Base-by-base conservation (phyloP, 257 asterid genomes). In the Rauvolfia tetraphylla region DNA sequence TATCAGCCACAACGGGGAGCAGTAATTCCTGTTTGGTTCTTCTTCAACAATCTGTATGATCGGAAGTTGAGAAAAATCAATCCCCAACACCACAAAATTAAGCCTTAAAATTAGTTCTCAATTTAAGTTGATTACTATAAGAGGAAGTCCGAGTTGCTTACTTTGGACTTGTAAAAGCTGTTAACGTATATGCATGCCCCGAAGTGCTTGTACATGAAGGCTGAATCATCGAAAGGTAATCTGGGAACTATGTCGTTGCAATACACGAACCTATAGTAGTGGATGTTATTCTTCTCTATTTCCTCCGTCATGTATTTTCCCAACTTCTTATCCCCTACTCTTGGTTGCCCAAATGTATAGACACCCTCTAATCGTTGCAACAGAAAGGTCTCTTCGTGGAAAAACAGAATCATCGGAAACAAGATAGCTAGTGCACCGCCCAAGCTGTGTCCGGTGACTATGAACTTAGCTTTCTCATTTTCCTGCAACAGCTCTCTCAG, bases 11-110 rank as follows among this genome's bases (percentile, higher is more conserved):
- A 80, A 7, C 18, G 79, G 51, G 1, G 87, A 83, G 74, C 86
- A 87, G 54, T 89, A 89, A 46, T 89, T 89, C 83, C 82, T 84
- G 85, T 89, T 76, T 1, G 93, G 93, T 56, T 87, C 90, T 80
- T 89, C 91, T 3, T 42, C 78, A 0, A 89, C 76, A 68, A 87
- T 51, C 91, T 89, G 84, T 78, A 46, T n/a, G n/a, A n/a, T n/a
- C n/a, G n/a, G n/a, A n/a, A n/a, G n/a, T n/a, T n/a, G n/a, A n/a
- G n/a, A n/a, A n/a, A n/a, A n/a, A n/a, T n/a, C n/a, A n/a, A n/a
- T n/a, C n/a, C n/a, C n/a, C n/a, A n/a, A n/a, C n/a, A n/a, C n/a
- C n/a, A n/a, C n/a, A n/a, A n/a, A n/a, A n/a, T n/a, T n/a, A n/a
- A n/a, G n/a, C n/a, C n/a, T n/a, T n/a, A n/a, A n/a, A n/a, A n/a